Base-by-base conservation (phyloP, 2,329 filamentous ascomycete species). In the Sphaerostilbella broomeana region DNA sequence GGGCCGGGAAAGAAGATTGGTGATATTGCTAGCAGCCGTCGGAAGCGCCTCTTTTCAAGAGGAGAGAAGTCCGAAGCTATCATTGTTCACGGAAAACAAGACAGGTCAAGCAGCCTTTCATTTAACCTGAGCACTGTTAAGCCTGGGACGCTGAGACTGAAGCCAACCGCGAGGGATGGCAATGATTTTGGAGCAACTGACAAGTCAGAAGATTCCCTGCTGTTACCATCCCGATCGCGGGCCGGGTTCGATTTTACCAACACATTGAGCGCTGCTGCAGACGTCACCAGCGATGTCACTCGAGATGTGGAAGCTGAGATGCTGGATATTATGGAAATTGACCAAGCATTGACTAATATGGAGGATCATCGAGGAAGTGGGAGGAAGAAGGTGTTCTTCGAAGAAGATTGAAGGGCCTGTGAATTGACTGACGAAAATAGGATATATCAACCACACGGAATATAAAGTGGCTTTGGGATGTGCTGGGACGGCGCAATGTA, bases 311-410 rank as follows among this genome's bases (percentile, higher is more conserved):
- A 79, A 52, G 65, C 68, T 20, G 75, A 79, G 57, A 73, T 79
- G 65, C 63, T 82, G 48, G 77, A 80, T 53, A 77, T 82, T 30
- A 74, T 79, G 68, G 76, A 77, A 48, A 79, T 82, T 51, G 78
- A 82, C 48, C 70, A 74, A 43, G 73, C 70, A 34, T 57, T 82
- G 37, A 69, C 75, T 33, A 65, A 61, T 35, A 64, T 82, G 72
- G 70, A 77, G 39, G 63, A 58, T 26, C 65, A 66, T 22, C 61
- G 69, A 31, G 65, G 64, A 22, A 63, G 61, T 39, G 70, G 68
- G 32, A 65, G 64, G 39, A 74, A 73, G 58, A 67, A 66, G 52
- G 70, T 73, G 38, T 65, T 75, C 44, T 75, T 75, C 46, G 69
- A 73, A 40, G 64, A 68, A 35, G 44, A 51, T 8, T 64, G 47